These are phyloP conservation scores for Ampelocalamus luodianensis DNA, from an alignment of 176 grass and related monocot genomes.

Conservation along the genomic window DNA sequence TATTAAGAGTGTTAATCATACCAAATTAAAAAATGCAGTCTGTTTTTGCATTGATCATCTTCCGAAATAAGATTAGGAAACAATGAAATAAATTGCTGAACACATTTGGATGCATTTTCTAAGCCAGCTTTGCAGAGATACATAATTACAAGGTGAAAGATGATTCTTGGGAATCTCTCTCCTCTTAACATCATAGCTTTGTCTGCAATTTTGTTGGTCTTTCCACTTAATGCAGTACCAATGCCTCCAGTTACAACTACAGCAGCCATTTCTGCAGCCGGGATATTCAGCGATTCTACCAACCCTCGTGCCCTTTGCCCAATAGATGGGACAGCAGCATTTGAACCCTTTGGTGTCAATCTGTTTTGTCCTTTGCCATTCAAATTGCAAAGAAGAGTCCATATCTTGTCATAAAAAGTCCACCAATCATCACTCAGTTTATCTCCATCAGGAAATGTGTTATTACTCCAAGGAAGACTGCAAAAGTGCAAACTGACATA, in stretches of 20 bases:
- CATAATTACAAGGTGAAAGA: slow-evolving; percentile 83
- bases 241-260: slow-evolving; percentile 96
- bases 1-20: slow-evolving; percentile 38
- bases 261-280: slow-evolving; percentile 97
- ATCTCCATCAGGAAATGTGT: slow-evolving; percentile 56
- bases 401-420: slow-evolving; percentile 87
- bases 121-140: slow-evolving; percentile 96
- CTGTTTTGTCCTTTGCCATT: slow-evolving; percentile 80
- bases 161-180: slow-evolving; percentile 85
- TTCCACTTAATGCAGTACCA: slow-evolving; percentile 73
- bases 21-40: slow-evolving; percentile 91
- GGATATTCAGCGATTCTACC: slow-evolving; percentile 97
- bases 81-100: slow-evolving; percentile 85
- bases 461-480: slow-evolving; percentile 68
- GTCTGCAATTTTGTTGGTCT: slow-evolving; percentile 72
- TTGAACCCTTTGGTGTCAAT: slow-evolving; percentile 60
- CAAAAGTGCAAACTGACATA: slow-evolving; percentile 49
- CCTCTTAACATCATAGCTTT: slow-evolving; percentile 96
- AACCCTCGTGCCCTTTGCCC: slow-evolving; percentile 92
- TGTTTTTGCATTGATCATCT: slow-evolving; percentile 90
- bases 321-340: slow-evolving; percentile 67
- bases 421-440: slow-evolving; percentile 66
- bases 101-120: slow-evolving; percentile 75
- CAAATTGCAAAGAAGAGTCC: slow-evolving; percentile 75
- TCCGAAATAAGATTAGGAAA: slow-evolving; percentile 81